Percentiles rank a stretch among this genome's conserved stretches.
These are phyloP conservation scores for Phytophthora hybrid DNA, from an alignment of 352 stramenopile genomes.

Conservation along the genomic window DNA sequence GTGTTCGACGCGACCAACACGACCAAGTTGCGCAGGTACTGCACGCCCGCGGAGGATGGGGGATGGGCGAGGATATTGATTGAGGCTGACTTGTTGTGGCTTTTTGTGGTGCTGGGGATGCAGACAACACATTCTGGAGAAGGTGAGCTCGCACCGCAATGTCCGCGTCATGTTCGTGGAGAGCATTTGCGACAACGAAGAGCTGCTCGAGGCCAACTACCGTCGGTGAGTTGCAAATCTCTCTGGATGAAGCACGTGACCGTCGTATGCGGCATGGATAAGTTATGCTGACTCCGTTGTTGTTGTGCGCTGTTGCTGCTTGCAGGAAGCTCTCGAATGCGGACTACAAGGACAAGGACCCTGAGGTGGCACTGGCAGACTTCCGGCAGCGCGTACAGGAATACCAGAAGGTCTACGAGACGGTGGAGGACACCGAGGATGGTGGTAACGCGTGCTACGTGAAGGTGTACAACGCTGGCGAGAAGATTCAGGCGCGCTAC, in stretches of 20 bases:
- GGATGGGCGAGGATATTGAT: slow-evolving; percentile 1
- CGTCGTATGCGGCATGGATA: slow-evolving; percentile 13
- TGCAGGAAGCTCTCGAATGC: slow-evolving; percentile 83
- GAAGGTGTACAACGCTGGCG: slow-evolving; percentile 93
- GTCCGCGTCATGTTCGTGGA: slow-evolving; percentile 95
- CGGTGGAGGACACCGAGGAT: slow-evolving; percentile 89
- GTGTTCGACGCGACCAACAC: slow-evolving; percentile 98
- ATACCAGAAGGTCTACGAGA: slow-evolving; percentile 95
- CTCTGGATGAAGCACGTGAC: slow-evolving; percentile 19
- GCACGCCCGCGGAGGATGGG: neutral
- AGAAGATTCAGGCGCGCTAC: slow-evolving; percentile 92
- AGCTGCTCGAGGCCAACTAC: slow-evolving; percentile 94
- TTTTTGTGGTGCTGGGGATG: slow-evolving; percentile 1
- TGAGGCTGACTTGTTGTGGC: slow-evolving; percentile 5
- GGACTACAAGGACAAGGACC: slow-evolving; percentile 91
- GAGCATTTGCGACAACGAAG: slow-evolving; percentile 94
- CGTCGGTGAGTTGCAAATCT: slow-evolving; percentile 55
- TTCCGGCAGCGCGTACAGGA: slow-evolving; percentile 90
- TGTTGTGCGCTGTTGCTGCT: slow-evolving; percentile 20
- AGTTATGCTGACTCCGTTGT: slow-evolving; percentile 26
- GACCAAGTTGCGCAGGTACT: slow-evolving; percentile 77
- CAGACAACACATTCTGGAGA: slow-evolving; percentile 69
- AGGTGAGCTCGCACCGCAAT: slow-evolving; percentile 68
- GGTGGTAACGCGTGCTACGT: slow-evolving; percentile 89
- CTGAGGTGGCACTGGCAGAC: slow-evolving; percentile 89